These are phyloP conservation scores for Helminthosporium solani DNA, from an alignment of 2,329 filamentous ascomycete genomes.

Conservation along the genomic window DNA sequence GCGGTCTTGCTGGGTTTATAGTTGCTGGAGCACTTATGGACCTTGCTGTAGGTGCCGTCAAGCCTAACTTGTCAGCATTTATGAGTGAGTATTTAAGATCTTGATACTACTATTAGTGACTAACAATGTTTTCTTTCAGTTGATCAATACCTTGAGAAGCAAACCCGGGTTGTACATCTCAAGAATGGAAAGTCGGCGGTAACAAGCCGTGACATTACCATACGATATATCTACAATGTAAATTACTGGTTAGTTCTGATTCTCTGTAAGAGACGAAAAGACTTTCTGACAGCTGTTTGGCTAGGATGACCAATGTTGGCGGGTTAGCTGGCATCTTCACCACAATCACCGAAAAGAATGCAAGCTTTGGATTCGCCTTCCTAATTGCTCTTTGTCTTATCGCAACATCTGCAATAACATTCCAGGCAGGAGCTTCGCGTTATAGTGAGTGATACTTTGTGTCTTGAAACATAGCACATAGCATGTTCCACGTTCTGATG, in stretches of 20 bases:
- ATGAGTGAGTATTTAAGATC: constrained; percentile 23
- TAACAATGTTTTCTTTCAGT: constrained; percentile 25
- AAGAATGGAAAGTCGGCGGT: constrained; percentile 38
- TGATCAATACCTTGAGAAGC: constrained; percentile 35
- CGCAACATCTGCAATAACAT: too few species aligned
- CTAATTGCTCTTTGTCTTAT: constrained; percentile 65
- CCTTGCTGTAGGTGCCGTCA: constrained; percentile 43
- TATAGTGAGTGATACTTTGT: too few species aligned
- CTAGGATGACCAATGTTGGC: constrained; percentile 59
- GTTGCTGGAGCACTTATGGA: constrained; percentile 40
- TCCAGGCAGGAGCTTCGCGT: too few species aligned
- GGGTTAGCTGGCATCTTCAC: constrained; percentile 64
- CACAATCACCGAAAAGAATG: constrained; percentile 65
- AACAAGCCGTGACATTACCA: constrained; percentile 34
- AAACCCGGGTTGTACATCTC: constrained; percentile 19
- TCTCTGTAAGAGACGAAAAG: too few species aligned
- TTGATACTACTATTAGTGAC: too few species aligned
- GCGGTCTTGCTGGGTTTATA: constrained; percentile 29
- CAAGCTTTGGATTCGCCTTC: constrained; percentile 68
- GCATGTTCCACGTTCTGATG: too few species aligned
- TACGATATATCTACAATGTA: constrained; percentile 44
- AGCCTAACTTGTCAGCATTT: constrained; percentile 39
- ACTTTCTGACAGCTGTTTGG: background rate
- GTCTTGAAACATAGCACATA: too few species aligned
- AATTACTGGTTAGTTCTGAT: constrained; percentile 39